A percentile compares a stretch with the other conserved stretches of the same genome.
These are phyloP conservation scores for Isatis lusitanica DNA, from an alignment of 441 rosid genomes.

Conservation along the genomic window DNA sequence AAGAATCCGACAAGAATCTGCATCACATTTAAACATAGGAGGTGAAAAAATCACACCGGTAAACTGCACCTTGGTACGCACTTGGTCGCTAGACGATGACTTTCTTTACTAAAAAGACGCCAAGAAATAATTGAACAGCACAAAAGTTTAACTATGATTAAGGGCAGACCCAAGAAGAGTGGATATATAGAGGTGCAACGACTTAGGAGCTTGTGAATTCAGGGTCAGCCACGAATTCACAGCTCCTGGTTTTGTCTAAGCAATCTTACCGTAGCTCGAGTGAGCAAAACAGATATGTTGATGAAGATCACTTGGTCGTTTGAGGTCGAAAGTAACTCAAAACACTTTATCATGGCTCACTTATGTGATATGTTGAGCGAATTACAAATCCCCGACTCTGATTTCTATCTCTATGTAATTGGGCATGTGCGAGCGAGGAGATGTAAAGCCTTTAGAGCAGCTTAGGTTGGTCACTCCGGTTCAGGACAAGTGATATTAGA, in stretches of 20 bases:
- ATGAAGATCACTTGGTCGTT: conserved; percentile 25
- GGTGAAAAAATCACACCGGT: too few species aligned
- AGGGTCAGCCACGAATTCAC: not conserved
- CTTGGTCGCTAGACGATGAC: too few species aligned
- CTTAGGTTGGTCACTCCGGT: not conserved
- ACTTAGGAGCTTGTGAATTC: too few species aligned
- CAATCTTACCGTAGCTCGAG: not conserved
- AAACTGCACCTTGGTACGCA: too few species aligned
- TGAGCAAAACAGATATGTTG: not conserved
- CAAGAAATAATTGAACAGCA: too few species aligned
- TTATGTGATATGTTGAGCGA: conserved; percentile 5
- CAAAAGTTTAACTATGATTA: too few species aligned
- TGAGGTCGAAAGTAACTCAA: conserved; percentile 1
- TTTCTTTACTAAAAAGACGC: too few species aligned
- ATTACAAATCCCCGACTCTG: not conserved
- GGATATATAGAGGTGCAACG: too few species aligned
- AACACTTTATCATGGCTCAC: conserved; percentile 22
- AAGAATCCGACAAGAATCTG: too few species aligned
- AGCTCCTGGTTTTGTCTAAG: conserved; percentile 33
- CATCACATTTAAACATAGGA: too few species aligned
- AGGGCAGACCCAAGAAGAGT: too few species aligned
- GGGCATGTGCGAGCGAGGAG: not conserved
- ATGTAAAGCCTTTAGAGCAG: not conserved
- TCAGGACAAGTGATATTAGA: conserved; percentile 29
- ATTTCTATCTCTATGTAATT: conserved; percentile 18